Evolutionary conservation across 192 early-diverging fungal genomes (phyloP).

Genomic region (Linnemannia schmuckeri): DNA sequence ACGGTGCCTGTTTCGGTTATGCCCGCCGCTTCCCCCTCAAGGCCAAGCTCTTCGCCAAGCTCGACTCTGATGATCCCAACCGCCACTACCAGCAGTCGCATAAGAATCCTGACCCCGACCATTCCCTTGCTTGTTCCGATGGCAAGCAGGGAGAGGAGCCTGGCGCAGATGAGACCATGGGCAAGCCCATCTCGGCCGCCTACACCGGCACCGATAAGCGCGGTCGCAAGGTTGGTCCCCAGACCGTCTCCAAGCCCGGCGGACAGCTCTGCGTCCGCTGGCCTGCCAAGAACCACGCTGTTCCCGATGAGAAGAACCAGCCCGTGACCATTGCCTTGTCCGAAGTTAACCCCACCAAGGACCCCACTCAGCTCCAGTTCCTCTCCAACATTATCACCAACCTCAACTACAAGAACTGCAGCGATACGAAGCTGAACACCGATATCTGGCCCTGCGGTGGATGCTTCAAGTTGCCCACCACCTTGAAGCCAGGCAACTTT

Average conservation of each 20-base stretch:
- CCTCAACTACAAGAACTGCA: conserved; percentile 55
- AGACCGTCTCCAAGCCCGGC: conserved; percentile 28
- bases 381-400: conserved; percentile 25
- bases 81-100: conserved; percentile 56
- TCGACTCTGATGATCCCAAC: conserved; percentile 53
- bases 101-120: conserved; percentile 24
- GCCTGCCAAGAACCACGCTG: conserved; percentile 58
- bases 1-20: conserved; percentile 43
- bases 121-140: conserved; percentile 39
- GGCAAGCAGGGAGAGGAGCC: conserved; percentile 42
- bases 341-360: conserved; percentile 20
- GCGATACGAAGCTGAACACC: conserved; percentile 30
- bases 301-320: conserved; percentile 31
- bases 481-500: conserved; percentile 23
- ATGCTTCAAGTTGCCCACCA: conserved; percentile 43
- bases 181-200: conserved; percentile 21
- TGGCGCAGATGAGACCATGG: conserved; percentile 50
- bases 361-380: conserved; percentile 42
- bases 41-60: conserved; percentile 42
- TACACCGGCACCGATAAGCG: conserved; percentile 41
- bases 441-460: conserved; percentile 55
- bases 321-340: conserved; percentile 42
- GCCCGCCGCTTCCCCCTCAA: conserved; percentile 53
- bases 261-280: conserved; percentile 50
- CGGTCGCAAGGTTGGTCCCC: conserved; percentile 34